Evolutionary conservation across 2,329 filamentous ascomycete genomes (phyloP), one percentile per base, ranked within the genome.

Genomic region (Monilinia vaccinii-corymbosi): DNA sequence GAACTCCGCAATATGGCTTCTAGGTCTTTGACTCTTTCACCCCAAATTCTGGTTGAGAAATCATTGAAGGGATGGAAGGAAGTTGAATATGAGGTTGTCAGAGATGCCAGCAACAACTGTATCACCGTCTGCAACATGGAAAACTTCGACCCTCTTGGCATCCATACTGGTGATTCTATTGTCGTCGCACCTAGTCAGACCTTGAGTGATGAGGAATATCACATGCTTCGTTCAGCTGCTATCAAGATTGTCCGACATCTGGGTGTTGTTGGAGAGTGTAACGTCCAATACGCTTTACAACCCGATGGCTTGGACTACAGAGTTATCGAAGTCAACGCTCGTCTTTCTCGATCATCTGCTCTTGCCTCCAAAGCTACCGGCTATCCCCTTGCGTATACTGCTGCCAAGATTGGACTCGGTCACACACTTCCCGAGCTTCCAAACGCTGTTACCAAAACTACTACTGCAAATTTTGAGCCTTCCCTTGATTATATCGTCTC

Each of bases 51-150:
- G 73, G 92, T 99, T 61, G 94, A 99, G 80, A 97, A 97, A 78
- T 96, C 91, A 56, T 85, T 99, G 68, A 97, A 97, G 81, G 94
- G 94, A 75, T 99, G 94, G 94, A 99, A 99, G 78, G 94, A 99
- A 76, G 88, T 97, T 55, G 94, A 99, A 76, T 99, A 97, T 72
- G 94, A 97, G 76, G 94, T 97, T 61, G 94, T 97, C 64, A 89
- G 94, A 69, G 94, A 99, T 75, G 93, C 91, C 58, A 87, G 89
- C 74, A 95, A 97, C 82, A 99, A 99, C 83, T 97, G 94, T 75
- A 97, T 97, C 71, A 97, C 93, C 4, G 93, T 97, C 68, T 97
- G 93, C 81, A 97, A 95, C 79, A 95, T 95, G 90, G 91, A 96
- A 76, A 97, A 97, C 81, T 97, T 97, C 70, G 94, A 97, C 72